Evolutionary conservation across 108 stramenopile species (phyloP).

Genomic region (Ochromonas danica): DNA sequence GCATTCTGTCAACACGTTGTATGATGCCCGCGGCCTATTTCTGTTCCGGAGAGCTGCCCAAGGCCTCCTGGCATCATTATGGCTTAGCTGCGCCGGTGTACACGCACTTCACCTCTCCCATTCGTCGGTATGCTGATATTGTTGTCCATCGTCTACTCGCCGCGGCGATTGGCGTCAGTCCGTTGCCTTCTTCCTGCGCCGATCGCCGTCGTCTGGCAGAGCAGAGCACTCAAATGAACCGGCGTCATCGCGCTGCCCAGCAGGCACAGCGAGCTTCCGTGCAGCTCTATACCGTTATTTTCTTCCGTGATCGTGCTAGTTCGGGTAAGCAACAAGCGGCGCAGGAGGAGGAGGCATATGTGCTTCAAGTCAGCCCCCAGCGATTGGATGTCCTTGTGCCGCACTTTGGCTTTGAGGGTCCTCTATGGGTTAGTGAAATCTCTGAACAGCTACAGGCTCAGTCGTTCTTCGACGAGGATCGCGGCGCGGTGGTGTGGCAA

Average conservation of each 20-base stretch:
- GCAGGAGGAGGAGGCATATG: conserved; percentile 85
- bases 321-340: too few species aligned
- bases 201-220: conserved; percentile 71
- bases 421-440: too few species aligned
- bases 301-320: conserved; percentile 69
- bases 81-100: conserved; percentile 98
- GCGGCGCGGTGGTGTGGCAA: too few species aligned
- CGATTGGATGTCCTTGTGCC: conserved; percentile 87
- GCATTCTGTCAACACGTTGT: conserved; percentile 86
- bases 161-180: conserved; percentile 82
- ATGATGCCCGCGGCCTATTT: conserved; percentile 95
- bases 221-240: conserved; percentile 90
- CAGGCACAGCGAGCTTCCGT: conserved; percentile 86
- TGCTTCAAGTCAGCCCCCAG: conserved; percentile 75
- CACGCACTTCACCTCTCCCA: conserved; percentile 99
- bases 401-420: conserved; percentile 97
- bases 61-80: conserved; percentile 75
- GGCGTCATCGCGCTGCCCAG: conserved; percentile 90
- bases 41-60: conserved; percentile 78
- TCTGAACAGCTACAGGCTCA: too few species aligned
- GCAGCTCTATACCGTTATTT: conserved; percentile 81
- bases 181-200: conserved; percentile 68
- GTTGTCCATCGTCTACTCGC: conserved; percentile 95
- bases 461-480: too few species aligned
- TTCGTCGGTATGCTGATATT: conserved; percentile 97